These are phyloP conservation scores for Cucurbita pepo DNA, from an alignment of 306 rosid genomes.

Conservation along the genomic window DNA sequence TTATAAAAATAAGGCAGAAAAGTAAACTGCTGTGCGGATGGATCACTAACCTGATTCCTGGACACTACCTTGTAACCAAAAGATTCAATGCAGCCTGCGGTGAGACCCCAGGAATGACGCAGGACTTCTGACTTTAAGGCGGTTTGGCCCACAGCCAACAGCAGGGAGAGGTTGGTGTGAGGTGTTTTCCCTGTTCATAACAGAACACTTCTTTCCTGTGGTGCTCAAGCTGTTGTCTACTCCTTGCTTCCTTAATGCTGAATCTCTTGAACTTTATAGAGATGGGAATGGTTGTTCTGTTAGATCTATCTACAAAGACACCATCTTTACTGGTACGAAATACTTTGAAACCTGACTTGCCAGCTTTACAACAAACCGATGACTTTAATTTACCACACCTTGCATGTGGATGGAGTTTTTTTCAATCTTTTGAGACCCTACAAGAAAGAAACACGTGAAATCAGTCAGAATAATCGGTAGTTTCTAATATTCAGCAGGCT, in stretches of 20 bases:
- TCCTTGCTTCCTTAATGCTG: conserved; percentile 28
- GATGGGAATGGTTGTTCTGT: conserved; percentile 43
- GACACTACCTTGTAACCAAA: conserved; percentile 26
- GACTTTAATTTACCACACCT: conserved; percentile 23
- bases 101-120: conserved; percentile 37
- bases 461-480: not conserved
- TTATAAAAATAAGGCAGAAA: conserved; percentile 50
- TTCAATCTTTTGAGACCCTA: conserved; percentile 75
- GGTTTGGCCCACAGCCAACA: conserved; percentile 45
- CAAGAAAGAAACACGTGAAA: not conserved
- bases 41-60: conserved; percentile 15
- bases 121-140: conserved; percentile 69
- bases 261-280: conserved; percentile 50
- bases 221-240: conserved; percentile 50
- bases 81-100: conserved; percentile 43
- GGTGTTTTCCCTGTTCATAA: conserved; percentile 19
- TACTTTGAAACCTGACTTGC: conserved; percentile 32
- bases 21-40: conserved; percentile 12
- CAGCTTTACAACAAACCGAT: conserved; percentile 27
- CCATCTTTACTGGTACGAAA: conserved; percentile 21
- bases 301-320: conserved; percentile 29
- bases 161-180: conserved; percentile 37
- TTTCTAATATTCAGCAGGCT: not conserved
- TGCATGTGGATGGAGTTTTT: conserved; percentile 42
- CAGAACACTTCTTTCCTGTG: conserved; percentile 43